A percentile compares a stretch with the other conserved stretches of the same genome.
phyloP scores from a whole-genome alignment of 805 yeast species.

The Kazachstania taianensis region DNA sequence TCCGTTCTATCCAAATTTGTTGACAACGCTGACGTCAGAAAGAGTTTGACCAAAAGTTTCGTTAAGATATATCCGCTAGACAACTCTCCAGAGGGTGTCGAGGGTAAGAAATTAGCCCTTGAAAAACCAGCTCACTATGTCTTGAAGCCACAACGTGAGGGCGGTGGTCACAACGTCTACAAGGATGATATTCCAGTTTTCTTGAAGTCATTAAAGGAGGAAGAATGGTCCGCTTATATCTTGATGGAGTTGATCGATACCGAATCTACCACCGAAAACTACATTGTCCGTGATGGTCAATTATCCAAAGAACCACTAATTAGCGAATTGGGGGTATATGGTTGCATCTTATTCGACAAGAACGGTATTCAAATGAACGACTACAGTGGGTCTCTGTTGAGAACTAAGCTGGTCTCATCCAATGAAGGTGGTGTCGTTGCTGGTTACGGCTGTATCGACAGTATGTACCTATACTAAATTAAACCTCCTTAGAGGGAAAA shows the following conservation, averaged over 20 bases:
- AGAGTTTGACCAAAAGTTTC: conserved; percentile 43
- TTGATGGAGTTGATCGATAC: conserved; percentile 91
- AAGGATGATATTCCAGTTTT: conserved; percentile 75
- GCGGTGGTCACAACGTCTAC: conserved; percentile 95
- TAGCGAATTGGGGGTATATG: conserved; percentile 88
- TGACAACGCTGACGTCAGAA: conserved; percentile 27
- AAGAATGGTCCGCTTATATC: conserved; percentile 83
- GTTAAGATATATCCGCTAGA: conserved; percentile 86
- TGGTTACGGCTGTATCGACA: conserved; percentile 95
- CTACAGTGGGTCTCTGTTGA: conserved; percentile 72
- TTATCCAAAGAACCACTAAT: conserved; percentile 63
- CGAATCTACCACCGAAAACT: conserved; percentile 48
- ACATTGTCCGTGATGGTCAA: conserved; percentile 58
- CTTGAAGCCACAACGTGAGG: conserved; percentile 95
- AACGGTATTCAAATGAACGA: conserved; percentile 50
- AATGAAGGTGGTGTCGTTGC: conserved; percentile 99
- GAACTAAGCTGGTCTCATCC: conserved; percentile 79
- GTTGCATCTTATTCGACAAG: conserved; percentile 68
- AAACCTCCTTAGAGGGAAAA: neutral
- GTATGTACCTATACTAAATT: conserved; percentile 33
- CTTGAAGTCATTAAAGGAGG: conserved; percentile 45
- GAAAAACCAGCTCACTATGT: conserved; percentile 64
- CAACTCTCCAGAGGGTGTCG: conserved; percentile 46
- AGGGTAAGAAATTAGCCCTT: conserved; percentile 58
- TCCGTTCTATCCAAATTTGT: conserved; percentile 38